Conservation (phyloP, 116 monocot genomes). For the Zostera marina region DNA sequence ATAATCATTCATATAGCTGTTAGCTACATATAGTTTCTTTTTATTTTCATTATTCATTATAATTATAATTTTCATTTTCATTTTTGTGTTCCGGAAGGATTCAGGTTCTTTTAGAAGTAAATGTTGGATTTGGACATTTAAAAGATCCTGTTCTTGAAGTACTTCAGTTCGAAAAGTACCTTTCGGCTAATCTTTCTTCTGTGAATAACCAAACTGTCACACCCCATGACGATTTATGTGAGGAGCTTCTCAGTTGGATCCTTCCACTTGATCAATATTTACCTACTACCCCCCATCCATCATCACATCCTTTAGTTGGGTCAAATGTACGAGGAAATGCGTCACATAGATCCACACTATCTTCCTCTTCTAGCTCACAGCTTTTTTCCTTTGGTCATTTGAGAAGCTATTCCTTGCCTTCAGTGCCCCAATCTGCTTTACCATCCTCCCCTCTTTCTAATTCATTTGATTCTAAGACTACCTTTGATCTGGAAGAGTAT, state of each 20-base stretch:
- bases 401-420: conserved; percentile 90
- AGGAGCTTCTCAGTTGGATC: conserved; percentile 74
- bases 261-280: conserved; percentile 62
- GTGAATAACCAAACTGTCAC: conserved; percentile 10
- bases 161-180: conserved; percentile 82
- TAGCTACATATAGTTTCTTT: neutral
- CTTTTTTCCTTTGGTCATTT: conserved; percentile 79
- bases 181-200: conserved; percentile 10
- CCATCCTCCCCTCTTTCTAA: conserved; percentile 11
- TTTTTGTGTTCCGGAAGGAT: conserved; percentile 58
- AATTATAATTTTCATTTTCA: neutral
- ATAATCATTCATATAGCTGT: neutral
- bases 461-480: conserved; percentile 23
- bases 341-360: conserved; percentile 50
- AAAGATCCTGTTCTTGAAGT: conserved; percentile 81
- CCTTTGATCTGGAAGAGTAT: conserved; percentile 51
- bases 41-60: neutral
- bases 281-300: conserved; percentile 26
- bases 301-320: conserved; percentile 38
- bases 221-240: conserved; percentile 46
- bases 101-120: conserved; percentile 93
- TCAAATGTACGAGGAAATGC: conserved; percentile 14
- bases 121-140: conserved; percentile 47
- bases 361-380: conserved; percentile 48
- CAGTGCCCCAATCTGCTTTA: conserved; percentile 36